These are phyloP conservation scores for Inga oerstediana DNA, from an alignment of 306 rosid species.

Conservation along the genomic window DNA sequence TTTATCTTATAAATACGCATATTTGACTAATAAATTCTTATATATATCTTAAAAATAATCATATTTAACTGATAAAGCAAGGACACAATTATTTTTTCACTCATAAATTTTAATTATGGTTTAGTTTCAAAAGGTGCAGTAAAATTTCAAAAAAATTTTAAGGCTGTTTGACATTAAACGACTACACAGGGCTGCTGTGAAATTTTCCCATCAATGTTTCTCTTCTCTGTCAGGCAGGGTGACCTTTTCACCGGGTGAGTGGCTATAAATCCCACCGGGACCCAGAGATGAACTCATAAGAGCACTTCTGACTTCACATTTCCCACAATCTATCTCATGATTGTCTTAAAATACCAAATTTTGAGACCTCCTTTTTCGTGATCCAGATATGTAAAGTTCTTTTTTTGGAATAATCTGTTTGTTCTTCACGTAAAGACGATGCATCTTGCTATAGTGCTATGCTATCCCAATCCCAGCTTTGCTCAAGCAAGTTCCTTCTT, in stretches of 20 bases:
- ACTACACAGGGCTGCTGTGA: too few relatives aligned
- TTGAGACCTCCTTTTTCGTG: neutral
- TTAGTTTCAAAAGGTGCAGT: too few relatives aligned
- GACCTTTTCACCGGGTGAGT: neutral
- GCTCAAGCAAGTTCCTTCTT: neutral
- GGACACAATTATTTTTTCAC: too few relatives aligned
- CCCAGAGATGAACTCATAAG: neutral
- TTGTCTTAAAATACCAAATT: neutral
- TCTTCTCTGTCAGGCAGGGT: neutral
- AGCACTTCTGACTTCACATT: neutral
- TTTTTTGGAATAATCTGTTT: neutral
- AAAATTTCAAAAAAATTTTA: too few relatives aligned
- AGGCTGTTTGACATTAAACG: too few relatives aligned
- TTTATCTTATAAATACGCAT: too few relatives aligned
- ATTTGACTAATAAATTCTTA: too few relatives aligned
- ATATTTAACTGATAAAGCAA: too few relatives aligned
- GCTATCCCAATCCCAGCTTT: neutral
- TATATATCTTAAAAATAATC: too few relatives aligned
- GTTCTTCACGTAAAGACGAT: neutral
- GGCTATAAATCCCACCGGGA: neutral
- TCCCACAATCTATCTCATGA: neutral
- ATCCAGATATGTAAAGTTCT: neutral
- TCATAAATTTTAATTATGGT: too few relatives aligned
- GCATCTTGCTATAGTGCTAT: neutral
- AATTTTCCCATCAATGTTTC: neutral